Base-by-base conservation (phyloP, 768 basidiomycete species). In the Clavaria fumosa region DNA sequence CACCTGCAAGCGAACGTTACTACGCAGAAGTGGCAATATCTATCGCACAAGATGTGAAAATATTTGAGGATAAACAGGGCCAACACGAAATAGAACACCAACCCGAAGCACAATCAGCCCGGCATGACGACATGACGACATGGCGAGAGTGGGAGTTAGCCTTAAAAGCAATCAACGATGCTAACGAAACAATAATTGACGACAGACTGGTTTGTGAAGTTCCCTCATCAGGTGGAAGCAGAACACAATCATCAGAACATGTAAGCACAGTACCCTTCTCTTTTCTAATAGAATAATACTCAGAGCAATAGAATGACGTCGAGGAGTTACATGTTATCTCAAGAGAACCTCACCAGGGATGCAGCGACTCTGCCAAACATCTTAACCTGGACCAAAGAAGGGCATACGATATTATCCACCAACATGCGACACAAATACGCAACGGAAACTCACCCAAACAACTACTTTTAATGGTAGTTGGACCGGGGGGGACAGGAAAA, bases 361-460 rank as follows among this genome's bases (percentile, higher is more conserved):
- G 9, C 26, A 28, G 26, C n/a, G n/a, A n/a, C n/a, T n/a, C 9
- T 28, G 9, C 14, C 9, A 28, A 14, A 9, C 14, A 9, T 28
- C 26, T 62, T 1, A 54, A 54, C 21, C 15, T 14, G 0, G 59
- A 59, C 6, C 64, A 65, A 40, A 14, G 35, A 10, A 31, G 54
- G 0, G 66, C 61, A 2, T 57, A 57, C 42, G 50, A 58, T 30
- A 61, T 67, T 4, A 40, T 67, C 0, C 44, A 42, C 7, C 37
- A 43, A 9, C 60, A 60, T 21, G 15, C 62, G 0, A 19, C 36
- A 4, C 14, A 49, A 11, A 46, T 45, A 9, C 28, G 54, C 1
- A n/a, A 22, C 10, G 50, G 52, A 9, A 6, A 40, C 4, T 17
- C 37, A 1, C 49, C 40, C 12, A 22, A 33, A 10, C 32, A 34